A percentile compares a stretch with the other conserved stretches of the same genome.
Conservation (phyloP, 352 stramenopile genomes). For the Phytophthora sansomeana region DNA sequence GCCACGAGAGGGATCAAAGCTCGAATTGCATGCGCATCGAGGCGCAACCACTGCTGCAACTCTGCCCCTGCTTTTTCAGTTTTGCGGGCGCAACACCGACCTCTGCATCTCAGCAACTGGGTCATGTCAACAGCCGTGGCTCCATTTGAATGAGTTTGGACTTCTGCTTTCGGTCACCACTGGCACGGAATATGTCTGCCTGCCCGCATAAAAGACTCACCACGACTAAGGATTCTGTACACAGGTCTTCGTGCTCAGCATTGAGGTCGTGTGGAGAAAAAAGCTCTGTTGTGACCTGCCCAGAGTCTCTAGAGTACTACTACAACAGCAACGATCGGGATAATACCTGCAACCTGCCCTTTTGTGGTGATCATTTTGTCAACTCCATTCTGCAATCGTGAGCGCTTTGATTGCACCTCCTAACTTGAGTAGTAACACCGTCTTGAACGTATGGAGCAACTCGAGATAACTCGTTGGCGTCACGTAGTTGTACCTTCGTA, state of each 20-base stretch:
- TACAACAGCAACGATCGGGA: slow-evolving; percentile 45
- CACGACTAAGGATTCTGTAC: slow-evolving; percentile 64
- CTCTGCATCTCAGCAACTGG: too few species aligned
- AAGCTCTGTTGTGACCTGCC: slow-evolving; percentile 52
- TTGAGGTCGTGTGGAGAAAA: slow-evolving; percentile 58
- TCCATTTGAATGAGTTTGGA: slow-evolving; percentile 13
- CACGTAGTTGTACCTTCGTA: slow-evolving; percentile 94
- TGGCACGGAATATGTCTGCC: slow-evolving; percentile 43
- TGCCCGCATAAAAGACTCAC: slow-evolving; percentile 71
- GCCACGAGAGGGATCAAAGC: slow-evolving; percentile 60
- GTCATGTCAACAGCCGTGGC: too few species aligned
- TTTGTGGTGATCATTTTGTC: slow-evolving; percentile 95
- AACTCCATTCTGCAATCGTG: slow-evolving; percentile 89
- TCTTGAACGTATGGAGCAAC: slow-evolving; percentile 94
- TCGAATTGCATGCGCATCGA: slow-evolving; percentile 48
- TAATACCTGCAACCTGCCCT: slow-evolving; percentile 91
- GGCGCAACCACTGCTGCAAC: slow-evolving; percentile 64
- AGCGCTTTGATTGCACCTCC: slow-evolving; percentile 89
- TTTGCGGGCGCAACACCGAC: slow-evolving; percentile 42
- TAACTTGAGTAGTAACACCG: slow-evolving; percentile 89
- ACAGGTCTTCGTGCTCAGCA: slow-evolving; percentile 60
- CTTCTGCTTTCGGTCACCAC: slow-evolving; percentile 15
- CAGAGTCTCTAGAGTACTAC: slow-evolving; percentile 27
- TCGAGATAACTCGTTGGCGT: slow-evolving; percentile 95
- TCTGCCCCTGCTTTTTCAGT: slow-evolving; percentile 63